These are phyloP conservation scores for Leucaena leucocephala DNA, from an alignment of 306 rosid species.

Conservation along the genomic window DNA sequence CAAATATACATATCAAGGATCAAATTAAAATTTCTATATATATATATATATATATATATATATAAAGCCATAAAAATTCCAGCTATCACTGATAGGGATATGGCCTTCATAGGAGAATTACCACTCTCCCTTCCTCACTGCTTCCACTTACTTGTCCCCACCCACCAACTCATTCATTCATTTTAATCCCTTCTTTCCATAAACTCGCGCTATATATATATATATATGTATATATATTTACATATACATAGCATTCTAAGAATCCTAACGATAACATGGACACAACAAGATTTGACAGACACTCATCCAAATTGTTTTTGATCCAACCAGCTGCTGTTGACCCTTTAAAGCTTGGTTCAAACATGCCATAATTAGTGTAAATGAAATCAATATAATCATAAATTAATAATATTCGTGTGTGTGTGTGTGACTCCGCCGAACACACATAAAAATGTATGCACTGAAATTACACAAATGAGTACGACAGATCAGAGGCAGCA, in stretches of 20 bases:
- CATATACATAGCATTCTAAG: too few species aligned
- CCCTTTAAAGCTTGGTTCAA: not conserved
- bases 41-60: not conserved
- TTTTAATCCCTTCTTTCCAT: too few species aligned
- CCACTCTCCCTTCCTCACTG: too few species aligned
- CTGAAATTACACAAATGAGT: not conserved
- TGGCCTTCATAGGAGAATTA: too few species aligned
- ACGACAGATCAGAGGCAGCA: not conserved
- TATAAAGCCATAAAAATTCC: conserved; percentile 14
- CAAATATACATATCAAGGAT: not conserved
- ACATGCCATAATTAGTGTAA: not conserved
- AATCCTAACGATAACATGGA: too few species aligned
- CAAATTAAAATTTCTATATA: not conserved
- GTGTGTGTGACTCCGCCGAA: not conserved
- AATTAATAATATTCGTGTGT: not conserved
- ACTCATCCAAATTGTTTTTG: too few species aligned
- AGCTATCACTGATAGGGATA: conserved; percentile 34
- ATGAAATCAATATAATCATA: not conserved
- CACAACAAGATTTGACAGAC: too few species aligned
- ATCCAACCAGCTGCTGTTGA: too few species aligned
- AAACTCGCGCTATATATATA: too few species aligned
- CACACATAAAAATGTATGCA: not conserved
- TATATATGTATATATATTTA: too few species aligned
- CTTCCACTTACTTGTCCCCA: not conserved
- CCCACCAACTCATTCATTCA: not conserved